Conservation (phyloP, 176 grass and related monocot species). For the Aechmea fasciata region DNA sequence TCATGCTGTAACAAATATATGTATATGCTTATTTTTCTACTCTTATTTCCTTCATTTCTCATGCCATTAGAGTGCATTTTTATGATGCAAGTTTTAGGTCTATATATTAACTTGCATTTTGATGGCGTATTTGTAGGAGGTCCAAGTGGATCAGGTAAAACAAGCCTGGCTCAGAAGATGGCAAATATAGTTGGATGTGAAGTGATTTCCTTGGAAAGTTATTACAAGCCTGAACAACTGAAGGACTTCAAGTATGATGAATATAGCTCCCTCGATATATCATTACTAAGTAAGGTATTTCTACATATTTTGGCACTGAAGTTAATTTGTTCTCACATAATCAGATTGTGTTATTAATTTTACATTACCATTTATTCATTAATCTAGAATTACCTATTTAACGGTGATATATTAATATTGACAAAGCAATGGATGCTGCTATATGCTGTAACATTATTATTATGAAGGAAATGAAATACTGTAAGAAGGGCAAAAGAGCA, state of each 20-base stretch:
- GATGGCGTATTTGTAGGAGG: constrained; percentile 42
- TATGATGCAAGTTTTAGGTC: neutral
- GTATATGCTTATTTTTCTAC: no score
- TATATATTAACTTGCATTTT: neutral
- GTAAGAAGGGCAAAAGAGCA: no score
- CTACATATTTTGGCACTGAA: constrained; percentile 1
- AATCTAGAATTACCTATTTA: neutral
- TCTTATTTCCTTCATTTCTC: no score
- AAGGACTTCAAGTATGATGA: constrained; percentile 98
- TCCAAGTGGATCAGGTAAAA: constrained; percentile 96
- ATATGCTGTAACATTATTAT: no score
- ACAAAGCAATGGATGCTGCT: no score
- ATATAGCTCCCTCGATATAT: constrained; percentile 90
- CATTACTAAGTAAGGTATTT: constrained; percentile 71
- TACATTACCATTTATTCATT: neutral
- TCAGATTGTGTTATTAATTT: neutral
- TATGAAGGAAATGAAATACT: no score
- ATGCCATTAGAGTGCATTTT: no score
- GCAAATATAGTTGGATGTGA: constrained; percentile 99
- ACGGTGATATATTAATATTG: no score
- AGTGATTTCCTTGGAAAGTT: constrained; percentile 96
- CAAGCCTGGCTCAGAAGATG: constrained; percentile 97
- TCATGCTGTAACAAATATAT: no score
- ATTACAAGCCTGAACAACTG: constrained; percentile 93
- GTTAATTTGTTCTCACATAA: neutral